These are phyloP conservation scores for Waltergamsia citrina DNA, from an alignment of 2,329 filamentous ascomycete genomes.

Conservation along the genomic window DNA sequence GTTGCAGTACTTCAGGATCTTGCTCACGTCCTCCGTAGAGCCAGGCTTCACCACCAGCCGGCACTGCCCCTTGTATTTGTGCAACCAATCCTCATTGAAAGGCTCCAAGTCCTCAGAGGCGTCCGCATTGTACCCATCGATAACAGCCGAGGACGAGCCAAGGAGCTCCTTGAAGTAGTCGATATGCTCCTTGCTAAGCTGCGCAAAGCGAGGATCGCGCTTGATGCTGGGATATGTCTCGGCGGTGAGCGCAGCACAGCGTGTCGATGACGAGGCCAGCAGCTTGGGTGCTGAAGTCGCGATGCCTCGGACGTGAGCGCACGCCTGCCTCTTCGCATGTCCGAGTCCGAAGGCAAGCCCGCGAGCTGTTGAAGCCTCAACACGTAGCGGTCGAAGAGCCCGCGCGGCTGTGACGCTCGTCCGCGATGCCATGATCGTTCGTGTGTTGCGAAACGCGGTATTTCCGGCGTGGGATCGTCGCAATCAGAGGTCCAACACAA, in stretches of 20 bases:
- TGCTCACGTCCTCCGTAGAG: slow-evolving; percentile 80
- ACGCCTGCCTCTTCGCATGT: neutral
- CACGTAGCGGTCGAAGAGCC: slow-evolving; percentile 10
- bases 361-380: slow-evolving; percentile 5
- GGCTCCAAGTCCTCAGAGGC: slow-evolving; percentile 72
- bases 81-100: slow-evolving; percentile 98
- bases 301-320: slow-evolving; percentile 11
- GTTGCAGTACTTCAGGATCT: slow-evolving; percentile 91
- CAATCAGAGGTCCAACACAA: too few relatives aligned
- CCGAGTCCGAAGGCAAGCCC: slow-evolving; percentile 3
- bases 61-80: slow-evolving; percentile 90
- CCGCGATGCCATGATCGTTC: slow-evolving; percentile 13
- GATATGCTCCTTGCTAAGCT: slow-evolving; percentile 71
- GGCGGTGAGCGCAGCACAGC: slow-evolving; percentile 52
- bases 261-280: slow-evolving; percentile 12
- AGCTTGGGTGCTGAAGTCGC: slow-evolving; percentile 18
- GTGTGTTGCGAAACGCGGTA: too few relatives aligned
- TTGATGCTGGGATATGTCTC: slow-evolving; percentile 79
- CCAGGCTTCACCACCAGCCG: slow-evolving; percentile 79
- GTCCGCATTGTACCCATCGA: slow-evolving; percentile 70
- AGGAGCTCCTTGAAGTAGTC: slow-evolving; percentile 74
- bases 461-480: too few relatives aligned
- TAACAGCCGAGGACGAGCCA: slow-evolving; percentile 63
- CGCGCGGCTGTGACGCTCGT: slow-evolving; percentile 14
- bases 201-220: slow-evolving; percentile 65